Conservation (phyloP, 176 grass and related monocot genomes). For the Hsuehochloa calcarea region DNA sequence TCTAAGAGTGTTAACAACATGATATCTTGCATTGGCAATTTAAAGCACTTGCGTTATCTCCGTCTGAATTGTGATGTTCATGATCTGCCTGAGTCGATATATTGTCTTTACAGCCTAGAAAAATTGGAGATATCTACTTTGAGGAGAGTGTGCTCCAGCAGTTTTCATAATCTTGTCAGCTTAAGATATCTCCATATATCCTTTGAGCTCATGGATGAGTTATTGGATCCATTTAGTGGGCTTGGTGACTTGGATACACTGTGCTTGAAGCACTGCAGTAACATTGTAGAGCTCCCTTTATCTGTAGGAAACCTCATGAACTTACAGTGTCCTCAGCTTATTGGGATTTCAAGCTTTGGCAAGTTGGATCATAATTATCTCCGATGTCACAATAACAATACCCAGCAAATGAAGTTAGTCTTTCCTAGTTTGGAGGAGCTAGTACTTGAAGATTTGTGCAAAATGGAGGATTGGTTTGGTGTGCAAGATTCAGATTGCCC, state of each 20-base stretch:
- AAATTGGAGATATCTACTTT: slow-evolving; percentile 5
- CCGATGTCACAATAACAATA: not conserved
- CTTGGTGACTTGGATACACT: slow-evolving; percentile 17
- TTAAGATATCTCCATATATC: slow-evolving; percentile 4
- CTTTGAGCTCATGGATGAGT: not conserved
- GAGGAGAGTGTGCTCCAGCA: not conserved
- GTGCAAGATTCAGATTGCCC: slow-evolving; percentile 23
- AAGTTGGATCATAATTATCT: slow-evolving; percentile 5
- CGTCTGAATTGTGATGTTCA: not conserved
- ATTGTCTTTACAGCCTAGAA: slow-evolving; percentile 38
- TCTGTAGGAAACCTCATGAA: slow-evolving; percentile 12
- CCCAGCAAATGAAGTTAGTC: not conserved
- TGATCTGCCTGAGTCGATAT: slow-evolving; percentile 17
- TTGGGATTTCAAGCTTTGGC: not conserved
- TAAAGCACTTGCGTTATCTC: slow-evolving; percentile 34
- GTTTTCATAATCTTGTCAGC: slow-evolving; percentile 4
- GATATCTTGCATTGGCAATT: not conserved
- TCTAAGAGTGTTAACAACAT: not conserved
- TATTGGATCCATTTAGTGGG: not conserved
- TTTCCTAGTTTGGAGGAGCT: slow-evolving; percentile 19
- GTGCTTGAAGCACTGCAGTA: slow-evolving; percentile 12
- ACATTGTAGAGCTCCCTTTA: not conserved
- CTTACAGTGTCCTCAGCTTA: slow-evolving; percentile 12
- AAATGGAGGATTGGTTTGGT: not conserved
- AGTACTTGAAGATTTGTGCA: not conserved